Evolutionary conservation across 2,329 filamentous ascomycete species (phyloP).

Genomic region (Colletotrichum costaricense): DNA sequence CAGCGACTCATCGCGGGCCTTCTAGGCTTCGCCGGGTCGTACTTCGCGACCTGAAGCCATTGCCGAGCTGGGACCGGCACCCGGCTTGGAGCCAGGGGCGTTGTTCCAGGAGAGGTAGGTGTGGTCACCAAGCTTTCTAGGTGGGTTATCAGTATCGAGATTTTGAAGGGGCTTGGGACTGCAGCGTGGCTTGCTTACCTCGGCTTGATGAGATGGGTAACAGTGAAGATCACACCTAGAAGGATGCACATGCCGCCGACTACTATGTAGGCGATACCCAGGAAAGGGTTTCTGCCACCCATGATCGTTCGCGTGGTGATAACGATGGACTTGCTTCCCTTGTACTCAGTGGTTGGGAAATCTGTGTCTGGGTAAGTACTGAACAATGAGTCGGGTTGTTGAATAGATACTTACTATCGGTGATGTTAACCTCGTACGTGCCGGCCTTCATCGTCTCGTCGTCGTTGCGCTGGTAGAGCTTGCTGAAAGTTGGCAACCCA

Average conservation of each 20-base stretch:
- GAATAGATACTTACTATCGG: slow-evolving; percentile 74
- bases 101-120: slow-evolving; percentile 97
- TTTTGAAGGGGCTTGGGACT: background rate
- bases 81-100: slow-evolving; percentile 56
- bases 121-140: slow-evolving; percentile 95
- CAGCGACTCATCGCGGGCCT: slow-evolving; percentile 42
- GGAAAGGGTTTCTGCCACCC: slow-evolving; percentile 94
- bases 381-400: background rate
- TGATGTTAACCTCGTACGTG: slow-evolving; percentile 80
- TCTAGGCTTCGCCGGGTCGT: slow-evolving; percentile 56
- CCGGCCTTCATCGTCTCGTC: slow-evolving; percentile 73
- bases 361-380: slow-evolving; percentile 59
- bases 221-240: slow-evolving; percentile 87
- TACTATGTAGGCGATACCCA: slow-evolving; percentile 95
- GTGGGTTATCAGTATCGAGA: slow-evolving; percentile 4
- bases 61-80: slow-evolving; percentile 53
- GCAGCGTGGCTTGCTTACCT: slow-evolving; percentile 62
- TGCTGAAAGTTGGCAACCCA: slow-evolving; percentile 93
- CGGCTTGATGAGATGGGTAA: slow-evolving; percentile 91
- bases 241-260: slow-evolving; percentile 94
- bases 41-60: slow-evolving; percentile 68
- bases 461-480: slow-evolving; percentile 89
- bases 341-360: slow-evolving; percentile 82
- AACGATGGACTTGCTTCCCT: slow-evolving; percentile 89
- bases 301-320: slow-evolving; percentile 92